phyloP scores from a whole-genome alignment of 2,329 filamentous ascomycete genomes.

The Magnaporthiopsis rhizophila region DNA sequence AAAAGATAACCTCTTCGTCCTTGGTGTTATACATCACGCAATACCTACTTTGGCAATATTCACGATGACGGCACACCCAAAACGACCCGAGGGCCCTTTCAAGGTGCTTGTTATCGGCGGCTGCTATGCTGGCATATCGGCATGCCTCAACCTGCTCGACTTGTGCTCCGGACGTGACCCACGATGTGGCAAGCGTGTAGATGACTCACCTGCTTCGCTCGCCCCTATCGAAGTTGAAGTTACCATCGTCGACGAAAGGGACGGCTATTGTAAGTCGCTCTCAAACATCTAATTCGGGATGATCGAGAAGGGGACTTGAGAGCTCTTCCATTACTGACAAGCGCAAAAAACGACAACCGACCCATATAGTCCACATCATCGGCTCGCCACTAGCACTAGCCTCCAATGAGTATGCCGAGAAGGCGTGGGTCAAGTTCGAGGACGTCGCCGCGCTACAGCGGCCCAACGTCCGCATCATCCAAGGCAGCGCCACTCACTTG shows the following conservation, averaged over 20 bases:
- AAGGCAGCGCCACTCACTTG: slow-evolving; percentile 55
- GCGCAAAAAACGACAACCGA: slow-evolving; percentile 2
- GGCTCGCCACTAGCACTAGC: slow-evolving; percentile 66
- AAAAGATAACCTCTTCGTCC: no score
- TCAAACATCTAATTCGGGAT: neutral
- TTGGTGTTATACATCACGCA: neutral
- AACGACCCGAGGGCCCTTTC: slow-evolving; percentile 24
- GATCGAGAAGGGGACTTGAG: neutral
- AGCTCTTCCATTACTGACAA: neutral
- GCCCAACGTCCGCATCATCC: slow-evolving; percentile 54
- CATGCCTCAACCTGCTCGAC: slow-evolving; percentile 59
- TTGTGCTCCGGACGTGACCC: slow-evolving; percentile 48
- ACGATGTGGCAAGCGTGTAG: slow-evolving; percentile 28
- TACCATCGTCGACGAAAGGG: slow-evolving; percentile 69
- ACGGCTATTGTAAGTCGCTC: slow-evolving; percentile 65
- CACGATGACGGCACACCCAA: neutral
- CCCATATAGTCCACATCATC: slow-evolving; percentile 59
- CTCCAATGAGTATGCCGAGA: slow-evolving; percentile 52
- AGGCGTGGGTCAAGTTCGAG: slow-evolving; percentile 62
- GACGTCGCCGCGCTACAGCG: slow-evolving; percentile 60
- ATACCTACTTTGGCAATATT: neutral
- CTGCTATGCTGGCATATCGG: slow-evolving; percentile 63
- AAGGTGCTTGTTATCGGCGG: slow-evolving; percentile 61
- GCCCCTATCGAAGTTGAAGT: slow-evolving; percentile 51
- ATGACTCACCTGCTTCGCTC: slow-evolving; percentile 13